A percentile compares a stretch with the other conserved stretches of the same genome.
Evolutionary conservation across 257 asterid species (phyloP).

Genomic region (Solanum tacnaense): DNA sequence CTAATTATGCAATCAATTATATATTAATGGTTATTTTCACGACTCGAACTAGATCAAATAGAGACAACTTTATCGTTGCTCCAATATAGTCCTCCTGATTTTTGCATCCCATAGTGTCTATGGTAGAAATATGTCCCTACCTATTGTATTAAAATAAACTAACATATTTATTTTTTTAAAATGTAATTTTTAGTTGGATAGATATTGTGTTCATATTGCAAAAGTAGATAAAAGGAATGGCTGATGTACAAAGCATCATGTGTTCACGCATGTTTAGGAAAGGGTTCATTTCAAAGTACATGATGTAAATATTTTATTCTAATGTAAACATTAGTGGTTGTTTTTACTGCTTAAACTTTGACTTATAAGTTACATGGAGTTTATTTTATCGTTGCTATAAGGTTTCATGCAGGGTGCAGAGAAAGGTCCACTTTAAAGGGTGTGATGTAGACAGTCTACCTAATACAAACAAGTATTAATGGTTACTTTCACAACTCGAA

Average conservation of each 20-base stretch:
- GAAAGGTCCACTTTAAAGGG: neutral
- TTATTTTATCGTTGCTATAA: neutral
- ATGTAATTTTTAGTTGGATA: neutral
- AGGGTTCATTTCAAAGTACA: neutral
- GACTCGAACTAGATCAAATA: neutral
- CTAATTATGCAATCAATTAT: neutral
- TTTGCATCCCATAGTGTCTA: constrained; percentile 79
- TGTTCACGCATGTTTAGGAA: too few species aligned
- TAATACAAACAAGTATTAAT: neutral
- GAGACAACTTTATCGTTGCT: too few species aligned
- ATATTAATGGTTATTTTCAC: neutral
- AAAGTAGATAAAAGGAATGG: neutral
- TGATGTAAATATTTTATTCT: neutral
- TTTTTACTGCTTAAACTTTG: neutral
- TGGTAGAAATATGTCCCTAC: constrained; percentile 87
- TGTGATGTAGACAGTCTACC: neutral
- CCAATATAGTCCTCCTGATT: constrained; percentile 60
- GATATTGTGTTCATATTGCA: neutral
- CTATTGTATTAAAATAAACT: constrained; percentile 12
- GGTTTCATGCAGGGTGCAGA: neutral
- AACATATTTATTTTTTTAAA: neutral
- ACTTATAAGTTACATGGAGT: neutral
- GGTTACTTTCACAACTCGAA: neutral
- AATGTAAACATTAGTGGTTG: neutral
- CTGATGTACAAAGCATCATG: neutral